Evolutionary conservation across 805 yeast genomes (phyloP), one percentile per base, ranked within the genome.

Genomic region (Clavispora santaluciae): DNA sequence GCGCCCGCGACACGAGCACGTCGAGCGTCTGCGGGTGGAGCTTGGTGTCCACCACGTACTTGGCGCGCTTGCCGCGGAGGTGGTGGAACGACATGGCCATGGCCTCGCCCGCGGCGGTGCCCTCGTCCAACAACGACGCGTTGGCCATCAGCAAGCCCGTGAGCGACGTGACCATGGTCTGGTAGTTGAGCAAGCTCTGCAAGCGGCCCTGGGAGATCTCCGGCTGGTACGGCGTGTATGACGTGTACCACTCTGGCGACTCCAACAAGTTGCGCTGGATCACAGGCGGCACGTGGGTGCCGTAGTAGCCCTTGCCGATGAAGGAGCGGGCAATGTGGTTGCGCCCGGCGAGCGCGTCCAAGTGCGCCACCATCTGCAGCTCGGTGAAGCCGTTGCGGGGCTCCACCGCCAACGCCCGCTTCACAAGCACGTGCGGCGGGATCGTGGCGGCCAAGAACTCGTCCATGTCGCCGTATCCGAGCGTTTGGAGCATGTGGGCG

Each of bases 201-300:
- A 93, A 74, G 54, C 99, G 80, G 40, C 99, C 99, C 66, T 93
- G 99, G 1, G 96, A 85, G 43, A 93, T 90, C 63, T 93, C 99
- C 1, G 99, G 96, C 68, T 93, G 99, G 63, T 93, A 93, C 25
- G 99, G 99, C 18, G 99, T 93, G 62, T 93, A 93, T 1, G 97
- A 88, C 16, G 99, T 93, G 72, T 93, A 93, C 99, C 99, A 93
- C 59, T 89, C 96, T 5, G 99, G 99, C 46, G 83, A 79, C 64
- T 93, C 99, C 42, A 93, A 69, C 43, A 93, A 64, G 56, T 93
- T 93, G 60, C 99, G 80, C 69, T 87, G 95, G 52, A 93, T 86
- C 25, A 91, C 96, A 1, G 95, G 84, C 0, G 99, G 99, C 35
- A 87, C 70, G 39, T 77, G 72, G 0, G 98, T 91, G 44, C 95